Base-by-base conservation (phyloP, 2,329 filamentous ascomycete species). In the Xylaria sp. region DNA sequence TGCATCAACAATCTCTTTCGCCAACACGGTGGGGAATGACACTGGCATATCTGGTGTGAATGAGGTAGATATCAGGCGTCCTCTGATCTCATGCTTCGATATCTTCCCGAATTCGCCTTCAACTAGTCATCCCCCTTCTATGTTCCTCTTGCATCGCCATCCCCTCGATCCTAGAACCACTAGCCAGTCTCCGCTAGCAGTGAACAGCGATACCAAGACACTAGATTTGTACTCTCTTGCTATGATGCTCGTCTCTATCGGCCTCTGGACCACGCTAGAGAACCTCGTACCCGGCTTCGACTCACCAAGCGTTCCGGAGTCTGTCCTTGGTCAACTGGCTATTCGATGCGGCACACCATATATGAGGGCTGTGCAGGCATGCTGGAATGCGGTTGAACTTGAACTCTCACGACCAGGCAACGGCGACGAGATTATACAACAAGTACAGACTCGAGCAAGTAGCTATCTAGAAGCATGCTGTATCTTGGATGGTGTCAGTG, bases 151-250 rank as follows among this genome's bases (percentile, higher is more conserved):
- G 14, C 90, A 91, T 77, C 86, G 88, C n/a, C 91, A 94, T 75
- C 89, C 90, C 0, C 82, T 91, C 2, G 88, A 90, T 73, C 87
- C 88, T 4, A 81, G 84, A 12, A 84, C 82, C 3, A 84, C 84
- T 0, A 76, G 82, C 3, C 79, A 83, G 24, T 86, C 86, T 0
- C 83, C 85, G 0, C 76, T 88, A 9, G 75, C 79, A 3, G 81
- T 81, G 50, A 84, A 83, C 4, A 82, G 85, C 1, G 87, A 89
- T 63, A 85, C 85, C 48, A 86, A 88, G 47, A 84, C 87, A 0
- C 81, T 89, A 36, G 92, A 94, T 69, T 81, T 94, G 1, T 93
- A 93, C 76, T 90, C 91, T 6, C 82, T 95, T 1, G 91, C 91
- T 19, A 87, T 93, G 81, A 81, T 93, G 3, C 83, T 95, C 0